Conservation (phyloP, 1,139 yeast species). For the Entelexis paramagnoliae region DNA sequence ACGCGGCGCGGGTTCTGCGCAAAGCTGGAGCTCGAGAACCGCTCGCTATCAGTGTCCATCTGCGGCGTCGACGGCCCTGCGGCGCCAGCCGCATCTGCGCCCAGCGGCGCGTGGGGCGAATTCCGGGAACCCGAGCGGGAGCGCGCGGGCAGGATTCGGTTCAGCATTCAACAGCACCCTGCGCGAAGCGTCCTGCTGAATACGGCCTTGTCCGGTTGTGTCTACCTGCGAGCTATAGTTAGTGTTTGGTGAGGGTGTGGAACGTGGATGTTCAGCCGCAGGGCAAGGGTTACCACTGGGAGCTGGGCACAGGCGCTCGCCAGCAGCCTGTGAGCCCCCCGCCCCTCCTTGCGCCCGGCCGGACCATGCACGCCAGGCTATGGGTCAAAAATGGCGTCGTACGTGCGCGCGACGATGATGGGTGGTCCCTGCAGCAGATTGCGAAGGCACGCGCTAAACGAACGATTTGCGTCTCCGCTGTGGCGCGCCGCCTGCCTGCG, state of each 20-base stretch:
- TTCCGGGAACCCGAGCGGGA: conserved; percentile 5
- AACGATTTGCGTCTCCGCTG: no score
- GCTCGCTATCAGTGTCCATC: neutral
- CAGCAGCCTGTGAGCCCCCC: neutral
- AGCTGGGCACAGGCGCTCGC: neutral
- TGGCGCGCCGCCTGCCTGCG: neutral
- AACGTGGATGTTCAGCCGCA: neutral
- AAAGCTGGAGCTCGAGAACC: neutral
- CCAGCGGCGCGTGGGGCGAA: neutral
- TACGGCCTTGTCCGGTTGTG: neutral
- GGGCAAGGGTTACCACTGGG: neutral
- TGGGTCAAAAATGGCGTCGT: neutral
- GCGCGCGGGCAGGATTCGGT: conserved; percentile 6
- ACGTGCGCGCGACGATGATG: neutral
- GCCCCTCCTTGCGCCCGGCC: neutral
- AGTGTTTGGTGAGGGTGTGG: neutral
- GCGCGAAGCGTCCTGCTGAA: neutral
- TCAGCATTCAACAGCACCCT: conserved; percentile 2
- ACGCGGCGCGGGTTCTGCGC: conserved; percentile 1
- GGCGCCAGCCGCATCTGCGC: neutral
- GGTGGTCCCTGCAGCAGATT: no score
- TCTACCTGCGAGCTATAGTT: neutral
- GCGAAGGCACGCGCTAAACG: no score
- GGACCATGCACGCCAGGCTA: neutral
- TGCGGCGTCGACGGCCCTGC: conserved; percentile 1